Percentiles rank a stretch among this genome's conserved stretches.
Conservation (phyloP, 805 yeast genomes). For the Lachancea nothofagi region DNA sequence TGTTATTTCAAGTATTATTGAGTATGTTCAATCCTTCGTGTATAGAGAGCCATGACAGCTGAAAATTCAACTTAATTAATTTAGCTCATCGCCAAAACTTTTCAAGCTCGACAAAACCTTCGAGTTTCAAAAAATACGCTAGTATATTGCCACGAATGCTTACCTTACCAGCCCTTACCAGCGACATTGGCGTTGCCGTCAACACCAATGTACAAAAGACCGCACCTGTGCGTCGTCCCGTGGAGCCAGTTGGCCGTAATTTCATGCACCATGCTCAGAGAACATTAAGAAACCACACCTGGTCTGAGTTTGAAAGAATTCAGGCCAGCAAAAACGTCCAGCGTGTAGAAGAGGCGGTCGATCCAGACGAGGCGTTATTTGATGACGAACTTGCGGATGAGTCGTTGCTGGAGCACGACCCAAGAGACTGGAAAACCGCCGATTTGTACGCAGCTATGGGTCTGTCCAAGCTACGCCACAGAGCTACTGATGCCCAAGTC, state of each 20-base stretch:
- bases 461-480: conserved; percentile 81
- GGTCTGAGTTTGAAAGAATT: conserved; percentile 94
- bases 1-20: too few relatives aligned
- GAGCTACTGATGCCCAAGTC: conserved; percentile 87
- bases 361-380: conserved; percentile 49
- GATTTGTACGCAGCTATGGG: conserved; percentile 97
- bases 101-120: neutral
- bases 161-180: conserved; percentile 47
- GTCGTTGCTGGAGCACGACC: conserved; percentile 79
- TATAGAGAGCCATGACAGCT: too few relatives aligned
- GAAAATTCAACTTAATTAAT: neutral
- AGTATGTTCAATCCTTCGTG: too few relatives aligned
- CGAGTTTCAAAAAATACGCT: too few relatives aligned
- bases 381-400: conserved; percentile 64
- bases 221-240: conserved; percentile 66
- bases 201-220: conserved; percentile 47
- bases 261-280: conserved; percentile 96
- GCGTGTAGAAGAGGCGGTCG: conserved; percentile 56
- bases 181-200: conserved; percentile 48
- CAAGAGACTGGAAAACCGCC: conserved; percentile 96
- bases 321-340: conserved; percentile 87
- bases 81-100: conserved; percentile 6
- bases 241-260: conserved; percentile 95
- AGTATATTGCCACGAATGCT: too few relatives aligned
- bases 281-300: conserved; percentile 92